Percentiles rank a stretch among this genome's conserved stretches.
phyloP scores from a whole-genome alignment of 148 eudicot genomes.

The Spergularia marina region DNA sequence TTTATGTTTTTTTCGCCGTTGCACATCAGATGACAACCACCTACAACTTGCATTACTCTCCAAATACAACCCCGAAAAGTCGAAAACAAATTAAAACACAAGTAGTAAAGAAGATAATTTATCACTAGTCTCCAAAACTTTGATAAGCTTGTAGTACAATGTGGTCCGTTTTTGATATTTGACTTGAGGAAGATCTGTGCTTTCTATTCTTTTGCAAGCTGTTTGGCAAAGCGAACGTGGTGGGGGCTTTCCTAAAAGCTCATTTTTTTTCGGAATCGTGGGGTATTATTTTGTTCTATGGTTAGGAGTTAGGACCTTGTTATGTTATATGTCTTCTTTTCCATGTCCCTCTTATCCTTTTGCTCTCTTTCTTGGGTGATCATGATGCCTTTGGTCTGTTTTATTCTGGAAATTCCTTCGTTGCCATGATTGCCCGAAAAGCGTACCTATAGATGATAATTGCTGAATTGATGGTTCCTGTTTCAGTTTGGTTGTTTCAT shows the following conservation, averaged over 20 bases:
- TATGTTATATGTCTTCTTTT: background rate
- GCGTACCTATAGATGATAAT: background rate
- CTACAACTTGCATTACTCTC: conserved; percentile 17
- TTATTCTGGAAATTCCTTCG: too few species aligned
- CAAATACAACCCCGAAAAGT: background rate
- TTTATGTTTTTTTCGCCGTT: background rate
- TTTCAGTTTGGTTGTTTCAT: too few species aligned
- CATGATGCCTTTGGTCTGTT: conserved; percentile 21
- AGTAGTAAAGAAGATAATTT: too few species aligned
- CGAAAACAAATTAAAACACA: background rate
- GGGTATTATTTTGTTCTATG: conserved; percentile 6
- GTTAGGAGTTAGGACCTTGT: conserved; percentile 12
- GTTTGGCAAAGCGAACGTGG: conserved; percentile 47
- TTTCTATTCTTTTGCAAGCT: conserved; percentile 41
- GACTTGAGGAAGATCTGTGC: conserved; percentile 32
- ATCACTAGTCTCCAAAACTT: conserved; percentile 24
- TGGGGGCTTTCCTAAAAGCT: conserved; percentile 32
- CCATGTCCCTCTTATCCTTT: background rate
- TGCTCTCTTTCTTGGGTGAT: conserved; percentile 15
- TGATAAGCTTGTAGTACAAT: conserved; percentile 30
- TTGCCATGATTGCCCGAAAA: too few species aligned
- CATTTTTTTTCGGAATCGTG: conserved; percentile 16
- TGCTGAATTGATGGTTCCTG: conserved; percentile 1
- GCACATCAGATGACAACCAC: background rate
- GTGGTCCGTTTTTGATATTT: conserved; percentile 35